A percentile compares a stretch with the other conserved stretches of the same genome.
Evolutionary conservation across 140 eudicot species (phyloP).

Genomic region (Senecio squalidus): DNA sequence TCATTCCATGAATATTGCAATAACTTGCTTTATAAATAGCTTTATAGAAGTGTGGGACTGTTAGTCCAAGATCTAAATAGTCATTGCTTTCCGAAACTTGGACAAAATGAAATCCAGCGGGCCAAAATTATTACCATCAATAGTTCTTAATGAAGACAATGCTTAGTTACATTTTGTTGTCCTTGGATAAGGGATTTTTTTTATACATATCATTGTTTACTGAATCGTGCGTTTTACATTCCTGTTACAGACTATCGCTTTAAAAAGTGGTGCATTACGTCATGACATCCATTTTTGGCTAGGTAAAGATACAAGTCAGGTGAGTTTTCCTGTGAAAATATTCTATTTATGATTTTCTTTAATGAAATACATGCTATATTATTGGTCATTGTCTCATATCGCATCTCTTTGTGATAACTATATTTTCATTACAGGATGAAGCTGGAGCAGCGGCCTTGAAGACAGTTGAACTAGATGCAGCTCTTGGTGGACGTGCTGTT

Average conservation of each 20-base stretch:
- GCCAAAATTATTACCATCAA: neutral
- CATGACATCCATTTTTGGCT: no score
- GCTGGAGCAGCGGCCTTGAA: slow-evolving; percentile 96
- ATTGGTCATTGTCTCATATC: neutral
- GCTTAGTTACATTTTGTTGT: neutral
- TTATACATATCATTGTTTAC: neutral
- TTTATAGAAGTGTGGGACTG: neutral
- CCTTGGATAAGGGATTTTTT: neutral
- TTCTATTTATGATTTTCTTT: slow-evolving; percentile 1
- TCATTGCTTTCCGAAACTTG: neutral
- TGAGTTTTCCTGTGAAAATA: slow-evolving; percentile 26
- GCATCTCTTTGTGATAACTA: neutral
- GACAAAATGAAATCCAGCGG: neutral
- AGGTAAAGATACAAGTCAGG: slow-evolving; percentile 87
- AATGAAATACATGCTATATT: neutral
- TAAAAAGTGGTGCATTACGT: slow-evolving; percentile 70
- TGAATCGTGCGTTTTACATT: slow-evolving; percentile 18
- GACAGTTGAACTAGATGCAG: slow-evolving; percentile 95
- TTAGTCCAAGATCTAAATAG: neutral
- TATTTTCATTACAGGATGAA: slow-evolving; percentile 68
- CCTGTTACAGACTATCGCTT: slow-evolving; percentile 68
- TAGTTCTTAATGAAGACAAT: no score
- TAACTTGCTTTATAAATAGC: neutral
- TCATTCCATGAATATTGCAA: neutral
- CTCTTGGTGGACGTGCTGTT: slow-evolving; percentile 98